Conservation (phyloP, 208 protist genomes). For the Crithidia sp. region DNA sequence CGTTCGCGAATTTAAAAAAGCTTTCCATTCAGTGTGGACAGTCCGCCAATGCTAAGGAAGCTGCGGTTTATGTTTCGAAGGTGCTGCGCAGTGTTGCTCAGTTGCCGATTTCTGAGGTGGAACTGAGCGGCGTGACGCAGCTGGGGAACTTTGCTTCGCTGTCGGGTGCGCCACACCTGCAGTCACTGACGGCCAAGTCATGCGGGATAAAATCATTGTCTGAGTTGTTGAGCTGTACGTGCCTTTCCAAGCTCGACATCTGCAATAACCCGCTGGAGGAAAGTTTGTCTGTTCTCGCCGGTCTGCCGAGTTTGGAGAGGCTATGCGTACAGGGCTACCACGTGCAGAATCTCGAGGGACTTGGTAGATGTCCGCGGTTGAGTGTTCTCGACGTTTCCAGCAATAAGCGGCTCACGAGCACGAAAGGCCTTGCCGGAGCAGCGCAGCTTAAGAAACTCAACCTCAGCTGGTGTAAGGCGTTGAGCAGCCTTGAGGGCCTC, state of each 20-base stretch:
- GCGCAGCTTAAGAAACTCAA: too few species aligned
- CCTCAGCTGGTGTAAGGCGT: too few species aligned
- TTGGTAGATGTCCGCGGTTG: not conserved
- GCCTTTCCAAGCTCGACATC: not conserved
- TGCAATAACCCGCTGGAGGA: not conserved
- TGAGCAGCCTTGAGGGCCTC: too few species aligned
- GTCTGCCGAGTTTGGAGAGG: not conserved
- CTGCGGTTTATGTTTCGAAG: not conserved
- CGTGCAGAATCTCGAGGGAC: not conserved
- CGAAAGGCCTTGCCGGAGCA: too few species aligned
- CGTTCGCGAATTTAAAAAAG: not conserved
- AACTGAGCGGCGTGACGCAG: not conserved
- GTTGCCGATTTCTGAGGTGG: not conserved
- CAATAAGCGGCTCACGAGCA: not conserved
- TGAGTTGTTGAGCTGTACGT: not conserved
- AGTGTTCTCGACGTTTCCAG: not conserved
- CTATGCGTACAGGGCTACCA: not conserved
- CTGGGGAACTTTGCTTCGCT: not conserved
- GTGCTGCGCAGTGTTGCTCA: not conserved
- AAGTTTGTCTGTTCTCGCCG: not conserved
- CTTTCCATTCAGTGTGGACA: not conserved
- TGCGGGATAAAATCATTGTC: not conserved
- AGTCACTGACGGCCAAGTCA: not conserved
- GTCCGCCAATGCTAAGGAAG: not conserved
- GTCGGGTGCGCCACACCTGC: not conserved